These are phyloP conservation scores for Quercus cerris DNA, from an alignment of 306 rosid species.

Conservation along the genomic window DNA sequence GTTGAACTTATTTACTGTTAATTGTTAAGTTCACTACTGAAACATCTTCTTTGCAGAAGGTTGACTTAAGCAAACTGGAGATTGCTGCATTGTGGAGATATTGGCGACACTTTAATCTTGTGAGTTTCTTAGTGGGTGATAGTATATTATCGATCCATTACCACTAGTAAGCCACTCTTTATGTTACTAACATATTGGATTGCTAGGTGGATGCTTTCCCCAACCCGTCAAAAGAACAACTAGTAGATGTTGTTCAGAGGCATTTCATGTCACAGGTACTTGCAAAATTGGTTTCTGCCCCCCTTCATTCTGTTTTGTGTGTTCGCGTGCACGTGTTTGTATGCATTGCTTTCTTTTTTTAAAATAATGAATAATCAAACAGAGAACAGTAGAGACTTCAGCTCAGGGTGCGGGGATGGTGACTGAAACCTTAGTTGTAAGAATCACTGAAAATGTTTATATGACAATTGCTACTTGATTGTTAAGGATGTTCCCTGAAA, in stretches of 20 bases:
- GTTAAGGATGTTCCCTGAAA: too few species aligned
- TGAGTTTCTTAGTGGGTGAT: constrained; percentile 26
- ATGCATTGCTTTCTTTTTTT: too few species aligned
- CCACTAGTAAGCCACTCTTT: neutral
- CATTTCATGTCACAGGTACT: constrained; percentile 98
- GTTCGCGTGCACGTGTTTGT: too few species aligned
- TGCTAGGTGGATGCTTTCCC: constrained; percentile 81
- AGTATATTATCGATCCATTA: neutral
- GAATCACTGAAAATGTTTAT: too few species aligned
- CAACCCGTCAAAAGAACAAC: constrained; percentile 93
- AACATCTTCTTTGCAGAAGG: constrained; percentile 52
- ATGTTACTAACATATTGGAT: constrained; percentile 13
- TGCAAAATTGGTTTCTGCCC: neutral
- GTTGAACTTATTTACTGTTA: neutral
- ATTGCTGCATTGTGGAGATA: constrained; percentile 97
- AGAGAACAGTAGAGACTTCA: too few species aligned
- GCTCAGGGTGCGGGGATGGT: too few species aligned
- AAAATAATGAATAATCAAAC: too few species aligned
- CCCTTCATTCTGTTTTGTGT: neutral
- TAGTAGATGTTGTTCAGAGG: constrained; percentile 91
- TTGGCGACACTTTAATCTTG: constrained; percentile 96
- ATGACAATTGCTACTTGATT: too few species aligned
- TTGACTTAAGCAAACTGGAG: constrained; percentile 90
- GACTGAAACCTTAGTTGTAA: too few species aligned
- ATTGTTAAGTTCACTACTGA: neutral